Evolutionary conservation across 2,329 filamentous ascomycete species (phyloP), one percentile per base, ranked within the genome.

Genomic region (Cercospora sesami): DNA sequence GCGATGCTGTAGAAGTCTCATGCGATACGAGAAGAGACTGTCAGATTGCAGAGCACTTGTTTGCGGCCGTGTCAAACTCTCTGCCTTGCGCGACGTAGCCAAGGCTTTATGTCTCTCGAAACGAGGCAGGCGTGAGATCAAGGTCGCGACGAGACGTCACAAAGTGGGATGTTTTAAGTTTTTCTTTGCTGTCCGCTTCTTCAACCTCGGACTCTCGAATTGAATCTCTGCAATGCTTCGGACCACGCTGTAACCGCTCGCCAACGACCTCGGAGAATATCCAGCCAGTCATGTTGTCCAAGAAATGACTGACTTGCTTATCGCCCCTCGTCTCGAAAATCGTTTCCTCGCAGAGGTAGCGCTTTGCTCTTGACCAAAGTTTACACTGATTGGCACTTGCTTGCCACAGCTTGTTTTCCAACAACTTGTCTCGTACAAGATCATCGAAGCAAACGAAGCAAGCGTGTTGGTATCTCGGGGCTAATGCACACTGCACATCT

Each of bases 351-450:
- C 48, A n/a, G 2, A 30, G 23, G 12, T 28, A 26, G 12, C 48
- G 48, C 48, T 55, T 9, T 16, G 12, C 26, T 16, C 23, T 55
- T 21, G 16, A 55, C 48, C 48, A 55, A 26, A 55, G 12, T 16
- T 28, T 28, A 16, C 14, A 9, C 26, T 28, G 48, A 26, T 55
- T 55, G 48, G 48, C 48, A 28, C 23, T 28, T 55, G 48, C 48
- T 55, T 55, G 48, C 48, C 48, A n/a, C 48, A 28, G 48, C 48
- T 55, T 55, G 48, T 55, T 55, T 55, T 26, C 23, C 48, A 16
- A 16, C 26, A 28, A 18, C 36, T 45, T 33, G 16, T 63, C 60
- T 45, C 60, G 23, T 53, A 53, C 60, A 33, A 63, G 42, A 63
- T 53, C 45, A 23, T 53, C 26, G 48, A 53, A 53, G 48, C 16